Evolutionary conservation across 2,329 filamentous ascomycete species (phyloP).

Genomic region (Ceratocystis albifundus): DNA sequence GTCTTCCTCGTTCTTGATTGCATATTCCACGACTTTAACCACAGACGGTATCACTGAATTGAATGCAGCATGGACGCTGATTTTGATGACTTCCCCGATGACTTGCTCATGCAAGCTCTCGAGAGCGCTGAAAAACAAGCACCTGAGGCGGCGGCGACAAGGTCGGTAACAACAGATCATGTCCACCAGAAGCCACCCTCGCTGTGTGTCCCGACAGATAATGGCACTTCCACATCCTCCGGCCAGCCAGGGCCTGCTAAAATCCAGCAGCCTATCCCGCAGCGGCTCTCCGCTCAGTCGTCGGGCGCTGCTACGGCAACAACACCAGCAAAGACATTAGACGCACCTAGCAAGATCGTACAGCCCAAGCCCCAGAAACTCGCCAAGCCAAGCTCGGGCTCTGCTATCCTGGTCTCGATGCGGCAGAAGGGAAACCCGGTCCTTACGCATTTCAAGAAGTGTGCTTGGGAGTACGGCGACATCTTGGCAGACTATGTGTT

Average conservation of each 20-base stretch:
- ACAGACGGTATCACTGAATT: neutral
- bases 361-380: conserved; percentile 86
- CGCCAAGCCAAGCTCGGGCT: conserved; percentile 51
- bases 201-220: neutral
- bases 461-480: conserved; percentile 94
- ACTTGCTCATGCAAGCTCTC: conserved; percentile 22
- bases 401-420: conserved; percentile 77
- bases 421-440: conserved; percentile 94
- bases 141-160: conserved; percentile 9
- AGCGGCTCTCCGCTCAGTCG: conserved; percentile 41
- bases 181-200: neutral
- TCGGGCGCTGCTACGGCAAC: conserved; percentile 14
- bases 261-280: conserved; percentile 41
- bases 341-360: conserved; percentile 48
- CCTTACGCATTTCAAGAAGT: conserved; percentile 64
- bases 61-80: conserved; percentile 22
- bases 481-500: conserved; percentile 92
- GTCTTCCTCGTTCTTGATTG: neutral
- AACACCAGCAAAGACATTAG: conserved; percentile 25
- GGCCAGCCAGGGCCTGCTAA: conserved; percentile 23
- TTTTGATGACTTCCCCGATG: conserved; percentile 23
- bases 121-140: conserved; percentile 20
- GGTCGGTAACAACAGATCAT: neutral
- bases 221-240: neutral
- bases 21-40: too few species aligned